phyloP scores from a whole-genome alignment of 768 basidiomycete species.

The Hirschioporus abietinus region DNA sequence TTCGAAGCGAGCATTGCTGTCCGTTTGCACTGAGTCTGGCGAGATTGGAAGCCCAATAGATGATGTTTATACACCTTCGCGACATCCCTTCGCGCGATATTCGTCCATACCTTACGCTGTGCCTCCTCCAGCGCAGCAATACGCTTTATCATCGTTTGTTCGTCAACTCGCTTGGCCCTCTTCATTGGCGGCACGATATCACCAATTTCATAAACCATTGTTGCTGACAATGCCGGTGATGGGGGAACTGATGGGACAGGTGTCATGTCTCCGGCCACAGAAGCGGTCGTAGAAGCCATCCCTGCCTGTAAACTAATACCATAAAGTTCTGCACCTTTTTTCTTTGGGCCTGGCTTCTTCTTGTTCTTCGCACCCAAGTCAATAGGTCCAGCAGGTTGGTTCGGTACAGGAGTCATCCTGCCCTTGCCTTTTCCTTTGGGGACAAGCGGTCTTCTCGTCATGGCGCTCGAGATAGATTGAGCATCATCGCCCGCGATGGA shows the following conservation, averaged over 20 bases:
- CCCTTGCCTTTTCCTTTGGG: constrained; percentile 52
- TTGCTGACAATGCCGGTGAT: constrained; percentile 55
- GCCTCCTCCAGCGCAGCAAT: constrained; percentile 75
- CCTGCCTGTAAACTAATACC: constrained; percentile 38
- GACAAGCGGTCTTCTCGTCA: constrained; percentile 26
- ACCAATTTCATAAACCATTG: constrained; percentile 67
- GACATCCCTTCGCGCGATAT: constrained; percentile 79
- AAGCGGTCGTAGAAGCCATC: constrained; percentile 47
- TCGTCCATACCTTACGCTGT: constrained; percentile 86
- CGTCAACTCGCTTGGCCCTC: constrained; percentile 75
- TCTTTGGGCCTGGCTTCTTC: constrained; percentile 52
- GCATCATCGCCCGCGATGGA: constrained; percentile 31
- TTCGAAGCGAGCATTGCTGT: constrained; percentile 69
- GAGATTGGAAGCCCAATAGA: constrained; percentile 56
- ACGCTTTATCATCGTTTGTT: constrained; percentile 64
- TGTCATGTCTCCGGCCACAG: constrained; percentile 63
- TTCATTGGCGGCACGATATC: constrained; percentile 65
- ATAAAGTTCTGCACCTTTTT: constrained; percentile 45
- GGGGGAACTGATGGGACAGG: constrained; percentile 65
- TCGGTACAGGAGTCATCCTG: constrained; percentile 40
- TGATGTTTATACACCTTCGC: constrained; percentile 85
- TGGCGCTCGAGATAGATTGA: constrained; percentile 21
- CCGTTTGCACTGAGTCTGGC: constrained; percentile 67
- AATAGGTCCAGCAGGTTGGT: constrained; percentile 35
- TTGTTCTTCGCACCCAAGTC: constrained; percentile 22